Base-by-base conservation (phyloP, 2,329 filamentous ascomycete genomes). In the Blumeriella jaapii region DNA sequence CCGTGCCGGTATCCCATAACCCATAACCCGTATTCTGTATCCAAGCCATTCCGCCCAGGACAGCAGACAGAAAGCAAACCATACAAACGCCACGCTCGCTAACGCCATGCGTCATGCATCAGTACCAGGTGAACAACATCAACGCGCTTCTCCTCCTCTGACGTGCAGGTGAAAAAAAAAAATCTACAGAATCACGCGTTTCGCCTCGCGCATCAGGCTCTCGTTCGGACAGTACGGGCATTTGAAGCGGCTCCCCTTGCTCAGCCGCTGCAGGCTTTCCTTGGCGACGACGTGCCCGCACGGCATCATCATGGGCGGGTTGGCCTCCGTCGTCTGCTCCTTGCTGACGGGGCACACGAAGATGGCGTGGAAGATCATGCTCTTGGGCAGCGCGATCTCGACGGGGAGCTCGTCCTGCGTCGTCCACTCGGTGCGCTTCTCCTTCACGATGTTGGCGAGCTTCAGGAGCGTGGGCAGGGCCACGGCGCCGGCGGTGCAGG, bases 311-410 rank as follows among this genome's bases (percentile, higher is more conserved):
- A 96, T 93, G 2, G 91, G 86, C 8, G 91, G 91, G 57, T 98
- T 98, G 15, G 69, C 63, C 52, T 93, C 86, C 0, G 89, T 98
- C 0, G 82, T 86, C 59, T 98, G 91, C 55, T 95, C 91, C 58
- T 96, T 96, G 51, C 81, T 87, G 4, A 98, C 91, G 0, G 91
- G 91, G 54, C 91, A 98, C 26, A 98, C 91, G 55, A 98, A 98
- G 54, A 98, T 95, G 37, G 82, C 82, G 59, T 98, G 91, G 64
- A 93, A 98, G 31, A 78, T 64, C 69, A 74, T 74, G 46, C 64
- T 68, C 31, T 59, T 54, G 1, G 73, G 71, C 2, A 78, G 60
- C 2, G 72, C 68, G 1, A 72, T 77, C 51, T 83, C 69, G 55
- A 87, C 91, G 0, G 89, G 85, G 12, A 98, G 65, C 58, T 98